Base-by-base conservation (phyloP, 2,329 filamentous ascomycete species). In the Stagonosporopsis tanaceti region DNA sequence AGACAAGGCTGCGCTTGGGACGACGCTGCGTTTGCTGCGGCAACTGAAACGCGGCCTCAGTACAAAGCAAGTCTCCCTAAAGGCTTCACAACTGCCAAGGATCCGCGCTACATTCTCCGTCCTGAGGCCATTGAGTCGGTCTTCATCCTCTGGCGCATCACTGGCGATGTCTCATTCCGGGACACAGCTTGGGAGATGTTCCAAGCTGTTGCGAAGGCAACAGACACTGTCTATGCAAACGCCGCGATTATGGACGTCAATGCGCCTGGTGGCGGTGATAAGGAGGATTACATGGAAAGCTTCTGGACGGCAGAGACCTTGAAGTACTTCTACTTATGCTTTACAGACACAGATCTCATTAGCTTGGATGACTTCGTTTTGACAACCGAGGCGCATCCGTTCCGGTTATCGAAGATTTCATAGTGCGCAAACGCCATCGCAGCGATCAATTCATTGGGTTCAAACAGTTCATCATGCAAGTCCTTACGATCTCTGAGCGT, bases 71-170 rank as follows among this genome's bases (percentile, higher is more conserved):
- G 74, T 14, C 67, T 79, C 2, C 77, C 75, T 0, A 71, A 72
- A 53, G 79, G 79, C 15, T 80, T 81, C 64, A 76, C 75, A 0
- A 67, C 68, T 2, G 74, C 80, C 27, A 68, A 68, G 30, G 79
- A 82, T 53, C 64, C 73, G 8, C 71, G 77, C 5, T 81, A 81
- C 59, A 76, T 79, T 22, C 75, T 82, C 8, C 74, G 80, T 1
- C 80, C 84, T 0, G 84, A 87, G 69, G 84, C 84, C 2, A 83
- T 87, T 50, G 84, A 87, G 64, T 82, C 79, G 2, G 77, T 86
- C 11, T 86, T 86, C 65, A 78, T 86, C 56, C 76, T 86, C 61
- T 87, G 85, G 69, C 80, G 84, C 30, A 82, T 85, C 47, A 86
- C 84, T 1, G 84, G 84, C 12, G 78, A 85, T 50, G 72, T 71